Percentiles rank a stretch among this genome's conserved stretches.
Conservation (phyloP, 495 filamentous ascomycete genomes). For the Hypoxylon subgilvum region DNA sequence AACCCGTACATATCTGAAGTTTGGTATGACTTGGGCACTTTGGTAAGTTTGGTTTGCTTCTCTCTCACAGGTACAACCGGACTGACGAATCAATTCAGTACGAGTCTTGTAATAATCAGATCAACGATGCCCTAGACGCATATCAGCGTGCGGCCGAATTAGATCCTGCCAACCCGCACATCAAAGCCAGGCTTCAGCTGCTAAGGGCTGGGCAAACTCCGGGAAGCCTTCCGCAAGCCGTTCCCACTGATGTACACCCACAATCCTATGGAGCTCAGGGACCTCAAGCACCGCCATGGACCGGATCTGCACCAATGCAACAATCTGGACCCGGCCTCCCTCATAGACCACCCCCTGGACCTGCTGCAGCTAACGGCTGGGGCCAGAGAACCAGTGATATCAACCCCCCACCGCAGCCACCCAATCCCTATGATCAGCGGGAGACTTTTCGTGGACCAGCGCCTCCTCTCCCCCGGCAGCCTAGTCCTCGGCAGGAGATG, state of each 20-base stretch:
- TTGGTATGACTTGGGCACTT: constrained; percentile 97
- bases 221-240: constrained; percentile 48
- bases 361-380: constrained; percentile 69
- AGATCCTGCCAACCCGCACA: constrained; percentile 90
- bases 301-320: constrained; percentile 66
- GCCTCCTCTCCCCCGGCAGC: constrained; percentile 68
- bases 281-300: constrained; percentile 86
- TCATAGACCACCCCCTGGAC: constrained; percentile 68
- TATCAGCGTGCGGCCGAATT: constrained; percentile 94
- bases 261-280: constrained; percentile 77
- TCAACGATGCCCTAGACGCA: constrained; percentile 92
- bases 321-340: constrained; percentile 59
- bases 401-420: constrained; percentile 72
- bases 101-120: constrained; percentile 99
- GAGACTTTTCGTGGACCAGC: constrained; percentile 68
- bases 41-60: constrained; percentile 66
- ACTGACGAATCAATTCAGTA: constrained; percentile 66
- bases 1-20: constrained; percentile 99
- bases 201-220: constrained; percentile 79
- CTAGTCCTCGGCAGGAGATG: constrained; percentile 72
- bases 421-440: constrained; percentile 78
- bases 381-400: constrained; percentile 78
- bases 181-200: constrained; percentile 91
- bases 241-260: constrained; percentile 65
- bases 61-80: constrained; percentile 4